These are phyloP conservation scores for Boletus pseudo-olivaceus DNA, from an alignment of 768 basidiomycete species.

Conservation along the genomic window DNA sequence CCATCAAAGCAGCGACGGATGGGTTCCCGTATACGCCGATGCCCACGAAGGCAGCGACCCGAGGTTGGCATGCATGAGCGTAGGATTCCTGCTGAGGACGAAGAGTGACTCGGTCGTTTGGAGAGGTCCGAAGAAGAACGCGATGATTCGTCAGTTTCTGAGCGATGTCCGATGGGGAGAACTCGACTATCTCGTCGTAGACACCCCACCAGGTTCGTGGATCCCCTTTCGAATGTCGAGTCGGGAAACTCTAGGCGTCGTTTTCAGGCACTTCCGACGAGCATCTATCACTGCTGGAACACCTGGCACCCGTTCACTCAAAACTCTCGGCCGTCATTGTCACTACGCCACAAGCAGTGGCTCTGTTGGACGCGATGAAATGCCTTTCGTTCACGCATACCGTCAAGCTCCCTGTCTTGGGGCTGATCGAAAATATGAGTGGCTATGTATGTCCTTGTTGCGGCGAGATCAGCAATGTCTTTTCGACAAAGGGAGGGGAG, in stretches of 20 bases:
- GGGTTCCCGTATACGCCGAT: conserved; percentile 98
- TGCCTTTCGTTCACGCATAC: conserved; percentile 93
- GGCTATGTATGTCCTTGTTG: conserved; percentile 98
- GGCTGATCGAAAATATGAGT: conserved; percentile 97
- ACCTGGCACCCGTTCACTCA: conserved; percentile 79
- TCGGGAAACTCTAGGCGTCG: conserved; percentile 4
- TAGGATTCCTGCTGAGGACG: conserved; percentile 89
- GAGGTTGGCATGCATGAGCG: conserved; percentile 91
- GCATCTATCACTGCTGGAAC: conserved; percentile 92
- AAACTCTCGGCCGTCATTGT: conserved; percentile 85
- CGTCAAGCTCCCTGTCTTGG: conserved; percentile 81
- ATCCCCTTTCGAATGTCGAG: background rate
- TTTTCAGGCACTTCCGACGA: conserved; percentile 93
- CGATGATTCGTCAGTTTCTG: conserved; percentile 95
- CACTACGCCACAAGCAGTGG: conserved; percentile 96
- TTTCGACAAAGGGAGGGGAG: conserved; percentile 90
- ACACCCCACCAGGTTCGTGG: conserved; percentile 89
- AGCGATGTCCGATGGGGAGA: conserved; percentile 95
- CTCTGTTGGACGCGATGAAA: conserved; percentile 92
- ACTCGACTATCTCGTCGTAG: conserved; percentile 87
- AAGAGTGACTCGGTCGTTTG: conserved; percentile 94
- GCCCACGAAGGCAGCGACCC: conserved; percentile 46
- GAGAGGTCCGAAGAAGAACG: conserved; percentile 98
- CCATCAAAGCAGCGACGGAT: conserved; percentile 91
- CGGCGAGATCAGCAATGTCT: conserved; percentile 91